A percentile compares a stretch with the other conserved stretches of the same genome.
phyloP scores from a whole-genome alignment of 2,329 filamentous ascomycete species.

The Cladobotryum protrusum region DNA sequence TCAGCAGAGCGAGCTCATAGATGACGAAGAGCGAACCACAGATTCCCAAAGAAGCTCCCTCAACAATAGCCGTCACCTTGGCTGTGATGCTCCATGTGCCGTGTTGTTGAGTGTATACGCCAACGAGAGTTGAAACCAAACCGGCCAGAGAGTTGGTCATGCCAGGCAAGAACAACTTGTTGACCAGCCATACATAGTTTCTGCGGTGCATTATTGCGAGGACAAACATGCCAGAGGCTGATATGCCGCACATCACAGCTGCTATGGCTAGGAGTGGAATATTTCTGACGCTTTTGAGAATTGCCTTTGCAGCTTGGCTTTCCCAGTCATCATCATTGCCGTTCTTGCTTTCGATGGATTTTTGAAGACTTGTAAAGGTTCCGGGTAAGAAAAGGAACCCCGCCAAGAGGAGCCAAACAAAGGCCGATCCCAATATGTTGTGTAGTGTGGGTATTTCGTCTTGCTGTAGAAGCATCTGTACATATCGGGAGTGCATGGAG shows the following conservation, averaged over 20 bases:
- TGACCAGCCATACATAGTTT: slow-evolving; percentile 51
- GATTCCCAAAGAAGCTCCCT: slow-evolving; percentile 23
- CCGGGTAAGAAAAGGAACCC: slow-evolving; percentile 48
- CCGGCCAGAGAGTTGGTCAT: slow-evolving; percentile 44
- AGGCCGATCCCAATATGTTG: slow-evolving; percentile 37
- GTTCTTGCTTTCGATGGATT: slow-evolving; percentile 18
- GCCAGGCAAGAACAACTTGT: slow-evolving; percentile 42
- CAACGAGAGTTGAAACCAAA: slow-evolving; percentile 42
- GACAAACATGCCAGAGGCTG: slow-evolving; percentile 30
- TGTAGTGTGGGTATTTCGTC: slow-evolving; percentile 39
- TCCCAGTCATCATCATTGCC: slow-evolving; percentile 9
- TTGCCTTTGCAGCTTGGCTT: slow-evolving; percentile 11
- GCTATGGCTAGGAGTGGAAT: slow-evolving; percentile 39
- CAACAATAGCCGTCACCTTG: slow-evolving; percentile 29
- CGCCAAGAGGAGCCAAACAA: slow-evolving; percentile 43
- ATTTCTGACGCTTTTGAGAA: slow-evolving; percentile 23
- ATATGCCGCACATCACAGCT: slow-evolving; percentile 34
- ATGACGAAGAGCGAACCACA: slow-evolving; percentile 24
- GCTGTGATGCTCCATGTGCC: slow-evolving; percentile 40
- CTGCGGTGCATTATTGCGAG: slow-evolving; percentile 38
- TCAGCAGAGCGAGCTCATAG: slow-evolving; percentile 26
- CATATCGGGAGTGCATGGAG: slow-evolving; percentile 32
- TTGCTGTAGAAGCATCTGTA: slow-evolving; percentile 41
- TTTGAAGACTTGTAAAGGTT: slow-evolving; percentile 40
- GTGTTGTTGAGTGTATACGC: slow-evolving; percentile 42